These are phyloP conservation scores for Aspergillus glaucus DNA, from an alignment of 2,329 filamentous ascomycete species.

Conservation along the genomic window DNA sequence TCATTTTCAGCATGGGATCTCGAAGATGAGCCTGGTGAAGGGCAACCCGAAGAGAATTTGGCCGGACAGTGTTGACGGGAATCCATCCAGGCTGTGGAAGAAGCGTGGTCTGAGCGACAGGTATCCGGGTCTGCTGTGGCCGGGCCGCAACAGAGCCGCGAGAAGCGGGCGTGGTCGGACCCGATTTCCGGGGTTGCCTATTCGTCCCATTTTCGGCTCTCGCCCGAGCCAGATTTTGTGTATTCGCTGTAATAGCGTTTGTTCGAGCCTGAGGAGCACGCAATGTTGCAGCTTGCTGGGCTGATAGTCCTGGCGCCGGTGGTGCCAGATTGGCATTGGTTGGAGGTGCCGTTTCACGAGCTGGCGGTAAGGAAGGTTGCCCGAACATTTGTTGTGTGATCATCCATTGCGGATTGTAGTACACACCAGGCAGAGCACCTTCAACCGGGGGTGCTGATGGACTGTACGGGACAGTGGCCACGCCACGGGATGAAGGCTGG, in stretches of 20 bases:
- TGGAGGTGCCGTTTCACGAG: background rate
- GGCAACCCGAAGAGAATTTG: conserved; percentile 43
- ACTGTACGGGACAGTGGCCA: background rate
- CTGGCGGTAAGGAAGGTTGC: too few relatives aligned
- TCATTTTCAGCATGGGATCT: conserved; percentile 43
- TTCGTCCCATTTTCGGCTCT: background rate
- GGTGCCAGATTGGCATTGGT: background rate
- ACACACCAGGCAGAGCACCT: background rate
- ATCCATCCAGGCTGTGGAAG: conserved; percentile 31
- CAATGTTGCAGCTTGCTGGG: background rate
- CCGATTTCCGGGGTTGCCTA: background rate
- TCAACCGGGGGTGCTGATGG: background rate
- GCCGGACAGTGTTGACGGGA: conserved; percentile 34
- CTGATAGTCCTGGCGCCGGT: background rate
- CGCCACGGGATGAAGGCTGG: background rate
- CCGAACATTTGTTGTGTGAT: background rate
- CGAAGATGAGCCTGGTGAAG: conserved; percentile 55
- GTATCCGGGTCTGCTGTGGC: background rate
- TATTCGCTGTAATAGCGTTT: background rate
- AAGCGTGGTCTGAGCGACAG: conserved; percentile 12
- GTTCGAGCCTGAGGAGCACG: background rate
- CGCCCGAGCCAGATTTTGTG: background rate
- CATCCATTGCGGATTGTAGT: background rate
- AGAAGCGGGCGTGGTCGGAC: background rate
- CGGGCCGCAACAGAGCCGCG: background rate